Evolutionary conservation across 2,329 filamentous ascomycete species (phyloP).

Genomic region (Teratosphaeriaceae sp.): DNA sequence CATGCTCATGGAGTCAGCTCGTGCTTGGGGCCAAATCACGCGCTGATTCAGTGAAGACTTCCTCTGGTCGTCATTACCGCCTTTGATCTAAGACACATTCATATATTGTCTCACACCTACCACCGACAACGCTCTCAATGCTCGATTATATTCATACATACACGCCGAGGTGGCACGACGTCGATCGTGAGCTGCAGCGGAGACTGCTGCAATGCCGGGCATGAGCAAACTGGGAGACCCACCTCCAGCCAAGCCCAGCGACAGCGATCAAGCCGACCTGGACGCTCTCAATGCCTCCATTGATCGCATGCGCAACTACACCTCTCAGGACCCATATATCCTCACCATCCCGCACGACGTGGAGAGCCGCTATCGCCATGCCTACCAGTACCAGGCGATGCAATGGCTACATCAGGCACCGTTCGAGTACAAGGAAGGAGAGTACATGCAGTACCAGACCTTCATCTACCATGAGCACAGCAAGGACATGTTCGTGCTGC

Average conservation of each 20-base stretch:
- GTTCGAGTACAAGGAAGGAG: conserved; percentile 49
- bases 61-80: no score
- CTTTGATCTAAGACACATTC: no score
- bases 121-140: no score
- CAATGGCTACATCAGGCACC: conserved; percentile 43
- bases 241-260: conserved; percentile 7
- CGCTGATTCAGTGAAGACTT: no score
- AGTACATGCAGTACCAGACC: conserved; percentile 55
- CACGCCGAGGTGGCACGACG: not conserved
- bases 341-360: conserved; percentile 41
- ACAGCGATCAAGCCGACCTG: conserved; percentile 28
- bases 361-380: conserved; percentile 35
- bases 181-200: not conserved
- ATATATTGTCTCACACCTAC: no score
- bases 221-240: not conserved
- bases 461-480: conserved; percentile 53
- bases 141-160: not conserved
- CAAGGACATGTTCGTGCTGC: conserved; percentile 24
- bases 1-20: no score
- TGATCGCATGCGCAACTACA: conserved; percentile 37
- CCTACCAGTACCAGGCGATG: conserved; percentile 32
- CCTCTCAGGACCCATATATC: conserved; percentile 41
- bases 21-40: no score
- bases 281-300: conserved; percentile 34
- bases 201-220: not conserved